Percentiles rank a stretch among this genome's conserved stretches.
Conservation (phyloP, 805 yeast genomes). For the Hanseniaspora meyeri region DNA sequence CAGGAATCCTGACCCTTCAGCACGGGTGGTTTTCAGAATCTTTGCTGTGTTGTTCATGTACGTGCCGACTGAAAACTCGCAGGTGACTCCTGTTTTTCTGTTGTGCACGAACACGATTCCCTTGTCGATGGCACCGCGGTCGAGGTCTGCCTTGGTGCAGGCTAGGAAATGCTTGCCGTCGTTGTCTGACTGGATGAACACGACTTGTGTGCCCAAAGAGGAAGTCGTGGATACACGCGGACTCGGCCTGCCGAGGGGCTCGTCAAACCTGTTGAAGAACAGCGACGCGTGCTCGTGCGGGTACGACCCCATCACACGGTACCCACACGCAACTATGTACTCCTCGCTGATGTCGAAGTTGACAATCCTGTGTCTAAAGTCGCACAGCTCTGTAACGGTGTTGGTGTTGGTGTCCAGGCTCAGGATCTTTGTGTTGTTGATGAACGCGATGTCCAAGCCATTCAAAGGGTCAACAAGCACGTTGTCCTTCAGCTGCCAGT, state of each 20-base stretch:
- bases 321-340: constrained; percentile 6
- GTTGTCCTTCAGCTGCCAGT: constrained; percentile 11
- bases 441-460: background rate
- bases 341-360: constrained; percentile 3
- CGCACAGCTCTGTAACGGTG: background rate
- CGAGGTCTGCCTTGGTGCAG: background rate
- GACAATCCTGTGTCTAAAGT: background rate
- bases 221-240: background rate
- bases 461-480: background rate
- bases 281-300: background rate
- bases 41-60: background rate
- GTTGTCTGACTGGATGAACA: background rate
- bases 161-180: background rate
- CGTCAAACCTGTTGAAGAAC: background rate
- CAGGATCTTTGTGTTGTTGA: background rate
- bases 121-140: background rate
- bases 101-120: background rate
- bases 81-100: background rate
- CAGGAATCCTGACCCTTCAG: background rate
- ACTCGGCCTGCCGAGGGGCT: background rate
- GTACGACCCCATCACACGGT: background rate
- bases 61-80: background rate
- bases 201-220: background rate
- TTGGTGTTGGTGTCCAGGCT: background rate
- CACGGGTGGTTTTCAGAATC: background rate